Conservation (phyloP, 2,329 filamentous ascomycete genomes). For the Penicillium sp. region DNA sequence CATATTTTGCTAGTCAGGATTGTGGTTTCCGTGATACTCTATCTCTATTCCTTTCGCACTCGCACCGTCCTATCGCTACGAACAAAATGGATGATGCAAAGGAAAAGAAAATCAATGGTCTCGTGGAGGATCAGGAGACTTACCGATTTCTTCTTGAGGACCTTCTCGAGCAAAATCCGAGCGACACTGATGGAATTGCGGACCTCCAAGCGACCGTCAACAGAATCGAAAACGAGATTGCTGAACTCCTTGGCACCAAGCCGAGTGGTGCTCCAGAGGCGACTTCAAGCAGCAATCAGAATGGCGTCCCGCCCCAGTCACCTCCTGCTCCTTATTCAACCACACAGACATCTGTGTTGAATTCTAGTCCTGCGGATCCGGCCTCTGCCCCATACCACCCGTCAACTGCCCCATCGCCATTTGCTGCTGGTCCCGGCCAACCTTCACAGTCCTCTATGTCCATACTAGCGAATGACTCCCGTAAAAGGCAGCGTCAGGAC, state of each 20-base stretch:
- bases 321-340: not conserved
- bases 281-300: not conserved
- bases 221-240: not conserved
- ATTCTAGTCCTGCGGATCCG: not conserved
- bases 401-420: constrained; percentile 23
- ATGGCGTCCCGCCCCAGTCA: not conserved
- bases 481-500: constrained; percentile 23
- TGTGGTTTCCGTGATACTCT: not conserved
- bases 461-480: constrained; percentile 5
- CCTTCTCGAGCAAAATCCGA: not conserved
- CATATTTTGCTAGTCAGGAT: not conserved
- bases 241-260: not conserved
- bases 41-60: not conserved
- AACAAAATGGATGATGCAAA: not conserved
- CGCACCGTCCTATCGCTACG: not conserved
- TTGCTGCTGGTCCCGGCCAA: constrained; percentile 2
- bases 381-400: constrained; percentile 15
- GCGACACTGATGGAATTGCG: not conserved
- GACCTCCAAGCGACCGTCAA: constrained; percentile 1
- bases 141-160: constrained; percentile 1
- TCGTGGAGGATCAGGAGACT: constrained; percentile 3
- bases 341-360: not conserved
- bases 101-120: not conserved
- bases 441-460: not conserved
- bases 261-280: not conserved